Evolutionary conservation across 2,329 filamentous ascomycete genomes (phyloP), one percentile per base, ranked within the genome.

Genomic region (Neonectria faginata): DNA sequence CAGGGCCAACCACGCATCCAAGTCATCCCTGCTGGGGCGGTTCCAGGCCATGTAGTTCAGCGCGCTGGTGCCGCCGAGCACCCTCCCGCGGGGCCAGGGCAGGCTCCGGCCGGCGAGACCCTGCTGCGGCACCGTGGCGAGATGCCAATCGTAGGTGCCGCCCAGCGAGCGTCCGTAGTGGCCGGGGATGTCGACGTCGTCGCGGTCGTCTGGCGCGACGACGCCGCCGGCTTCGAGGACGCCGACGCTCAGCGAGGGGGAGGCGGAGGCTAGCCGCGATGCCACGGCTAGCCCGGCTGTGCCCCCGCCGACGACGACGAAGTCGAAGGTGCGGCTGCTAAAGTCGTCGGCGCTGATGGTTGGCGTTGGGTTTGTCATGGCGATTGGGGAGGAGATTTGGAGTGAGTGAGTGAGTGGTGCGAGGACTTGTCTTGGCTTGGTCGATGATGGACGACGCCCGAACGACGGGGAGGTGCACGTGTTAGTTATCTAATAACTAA

Each of bases 41-140:
- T 81, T 81, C 79, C 81, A 82, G 52, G 86, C 84, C 84, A 88
- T 85, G 66, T 85, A 86, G 67, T 89, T 89, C 52, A 90, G 81
- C 0, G 85, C 85, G 16, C 83, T 86, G 7, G 88, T 88, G 7
- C 90, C 90, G 18, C 90, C 90, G 0, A 92, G 80, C 0, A 87
- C 84, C 62, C 78, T 83, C 7, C 83, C 83, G 14, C 82, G 73
- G 0, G 80, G 78, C 78, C 79, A 83, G 10, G 77, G 69, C 22
- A 85, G 69, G 29, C 55, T 74, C 50, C 84, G 79, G 1, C 82
- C 79, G 2, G 68, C 74, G 4, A 82, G 72, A 2, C 76, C 77
- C 18, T 67, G 58, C 66, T 83, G 81, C 6, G 79, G 75, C 2
- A 70, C 68, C 5, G 82, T 82, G 64, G 77, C 70, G 65, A 82